phyloP scores from a whole-genome alignment of 805 yeast genomes.

The Brettanomyces sp. region DNA sequence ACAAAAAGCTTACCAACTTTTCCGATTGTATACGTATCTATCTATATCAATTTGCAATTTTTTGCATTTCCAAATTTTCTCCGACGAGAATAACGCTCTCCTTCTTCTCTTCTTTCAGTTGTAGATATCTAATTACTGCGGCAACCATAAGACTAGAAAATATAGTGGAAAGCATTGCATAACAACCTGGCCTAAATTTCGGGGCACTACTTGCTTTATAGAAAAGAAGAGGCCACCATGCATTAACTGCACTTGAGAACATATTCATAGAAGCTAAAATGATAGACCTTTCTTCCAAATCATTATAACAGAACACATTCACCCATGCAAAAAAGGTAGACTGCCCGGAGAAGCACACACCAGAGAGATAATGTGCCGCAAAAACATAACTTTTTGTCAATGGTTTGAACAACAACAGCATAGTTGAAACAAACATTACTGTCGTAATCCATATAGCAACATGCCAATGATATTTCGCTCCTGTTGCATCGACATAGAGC shows the following conservation, averaged over 20 bases:
- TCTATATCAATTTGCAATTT: too few relatives aligned
- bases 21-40: too few relatives aligned
- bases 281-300: constrained; percentile 28
- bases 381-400: constrained; percentile 27
- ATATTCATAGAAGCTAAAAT: constrained; percentile 33
- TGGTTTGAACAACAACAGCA: constrained; percentile 40
- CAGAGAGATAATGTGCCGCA: constrained; percentile 42
- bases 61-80: not conserved
- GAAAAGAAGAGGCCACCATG: constrained; percentile 54
- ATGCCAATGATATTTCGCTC: constrained; percentile 16
- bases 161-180: constrained; percentile 48
- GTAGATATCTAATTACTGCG: constrained; percentile 32
- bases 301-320: constrained; percentile 35
- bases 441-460: constrained; percentile 4
- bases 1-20: too few relatives aligned
- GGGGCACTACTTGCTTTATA: constrained; percentile 39
- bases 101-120: constrained; percentile 26
- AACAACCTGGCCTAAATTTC: constrained; percentile 34
- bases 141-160: constrained; percentile 33
- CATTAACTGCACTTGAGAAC: constrained; percentile 46
- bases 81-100: not conserved
- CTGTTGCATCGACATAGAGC: constrained; percentile 27
- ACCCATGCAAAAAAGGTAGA: constrained; percentile 47
- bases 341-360: constrained; percentile 45
- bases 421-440: constrained; percentile 29